Percentiles rank a stretch among this genome's conserved stretches.
These are phyloP conservation scores for Hamigera avellanea DNA, from an alignment of 495 filamentous ascomycete species.

Conservation along the genomic window DNA sequence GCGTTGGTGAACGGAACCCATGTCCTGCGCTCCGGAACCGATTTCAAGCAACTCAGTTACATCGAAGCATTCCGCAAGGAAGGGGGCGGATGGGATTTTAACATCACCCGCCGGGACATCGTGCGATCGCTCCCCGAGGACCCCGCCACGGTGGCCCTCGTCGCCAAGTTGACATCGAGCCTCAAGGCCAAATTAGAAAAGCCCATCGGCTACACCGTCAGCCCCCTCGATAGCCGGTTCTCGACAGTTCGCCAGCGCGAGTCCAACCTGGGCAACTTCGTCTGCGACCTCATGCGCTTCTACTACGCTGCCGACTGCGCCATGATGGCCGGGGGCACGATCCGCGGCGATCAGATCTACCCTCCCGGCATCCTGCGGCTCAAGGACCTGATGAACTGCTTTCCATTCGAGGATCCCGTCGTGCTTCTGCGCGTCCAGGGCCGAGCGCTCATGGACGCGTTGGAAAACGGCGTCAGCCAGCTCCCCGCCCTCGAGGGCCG, in stretches of 20 bases:
- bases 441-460: slow-evolving; percentile 53
- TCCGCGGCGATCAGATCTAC: slow-evolving; percentile 83
- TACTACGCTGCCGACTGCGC: slow-evolving; percentile 71
- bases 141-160: slow-evolving; percentile 38
- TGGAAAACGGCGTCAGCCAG: slow-evolving; percentile 72
- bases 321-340: slow-evolving; percentile 81
- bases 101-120: slow-evolving; percentile 64
- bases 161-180: slow-evolving; percentile 54
- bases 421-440: slow-evolving; percentile 62
- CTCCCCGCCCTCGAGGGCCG: slow-evolving; percentile 73
- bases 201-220: slow-evolving; percentile 69
- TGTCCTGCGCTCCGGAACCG: slow-evolving; percentile 69
- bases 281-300: slow-evolving; percentile 79
- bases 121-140: slow-evolving; percentile 55
- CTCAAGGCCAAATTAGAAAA: slow-evolving; percentile 68
- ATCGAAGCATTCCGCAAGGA: slow-evolving; percentile 55
- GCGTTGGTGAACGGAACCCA: slow-evolving; percentile 64
- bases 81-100: slow-evolving; percentile 55
- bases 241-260: slow-evolving; percentile 65
- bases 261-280: slow-evolving; percentile 80
- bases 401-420: slow-evolving; percentile 87
- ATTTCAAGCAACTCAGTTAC: slow-evolving; percentile 87
- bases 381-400: slow-evolving; percentile 69
- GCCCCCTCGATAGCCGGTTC: slow-evolving; percentile 74
- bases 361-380: slow-evolving; percentile 62